These are phyloP conservation scores for Alternaria ventricosa DNA, from an alignment of 2,329 filamentous ascomycete genomes.

Conservation along the genomic window DNA sequence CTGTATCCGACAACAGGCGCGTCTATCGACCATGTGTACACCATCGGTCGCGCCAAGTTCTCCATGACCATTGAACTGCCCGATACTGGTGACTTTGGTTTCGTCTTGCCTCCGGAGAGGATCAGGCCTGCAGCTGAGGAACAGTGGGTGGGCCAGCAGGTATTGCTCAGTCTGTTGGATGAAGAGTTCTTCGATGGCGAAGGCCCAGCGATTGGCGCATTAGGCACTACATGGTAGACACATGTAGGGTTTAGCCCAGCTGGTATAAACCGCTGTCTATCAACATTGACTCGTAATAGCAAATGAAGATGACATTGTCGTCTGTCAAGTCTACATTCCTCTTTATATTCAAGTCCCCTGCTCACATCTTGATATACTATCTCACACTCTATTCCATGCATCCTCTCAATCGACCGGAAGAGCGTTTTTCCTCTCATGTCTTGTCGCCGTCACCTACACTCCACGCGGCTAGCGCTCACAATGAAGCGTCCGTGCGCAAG, in stretches of 20 bases:
- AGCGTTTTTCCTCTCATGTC: background rate
- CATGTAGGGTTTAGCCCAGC: too few species aligned
- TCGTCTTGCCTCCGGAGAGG: slow-evolving; percentile 57
- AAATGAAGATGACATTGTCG: background rate
- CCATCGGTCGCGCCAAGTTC: slow-evolving; percentile 50
- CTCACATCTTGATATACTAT: background rate
- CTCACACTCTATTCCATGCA: background rate
- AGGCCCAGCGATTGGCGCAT: slow-evolving; percentile 21
- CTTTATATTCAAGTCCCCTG: background rate
- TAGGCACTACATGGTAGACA: background rate
- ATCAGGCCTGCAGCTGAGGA: slow-evolving; percentile 56
- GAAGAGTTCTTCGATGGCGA: slow-evolving; percentile 38
- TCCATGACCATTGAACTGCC: slow-evolving; percentile 57
- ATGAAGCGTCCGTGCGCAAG: background rate
- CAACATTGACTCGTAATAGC: background rate
- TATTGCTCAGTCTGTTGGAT: slow-evolving; percentile 32
- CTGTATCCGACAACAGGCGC: slow-evolving; percentile 62
- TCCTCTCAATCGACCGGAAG: background rate
- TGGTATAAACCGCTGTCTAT: background rate
- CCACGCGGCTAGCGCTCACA: background rate
- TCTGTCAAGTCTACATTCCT: background rate
- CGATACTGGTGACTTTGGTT: slow-evolving; percentile 56
- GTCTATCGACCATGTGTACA: slow-evolving; percentile 52
- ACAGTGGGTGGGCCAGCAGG: slow-evolving; percentile 51
- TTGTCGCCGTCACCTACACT: background rate